phyloP scores from a whole-genome alignment of 257 asterid genomes.

The Solanum lignicaule region DNA sequence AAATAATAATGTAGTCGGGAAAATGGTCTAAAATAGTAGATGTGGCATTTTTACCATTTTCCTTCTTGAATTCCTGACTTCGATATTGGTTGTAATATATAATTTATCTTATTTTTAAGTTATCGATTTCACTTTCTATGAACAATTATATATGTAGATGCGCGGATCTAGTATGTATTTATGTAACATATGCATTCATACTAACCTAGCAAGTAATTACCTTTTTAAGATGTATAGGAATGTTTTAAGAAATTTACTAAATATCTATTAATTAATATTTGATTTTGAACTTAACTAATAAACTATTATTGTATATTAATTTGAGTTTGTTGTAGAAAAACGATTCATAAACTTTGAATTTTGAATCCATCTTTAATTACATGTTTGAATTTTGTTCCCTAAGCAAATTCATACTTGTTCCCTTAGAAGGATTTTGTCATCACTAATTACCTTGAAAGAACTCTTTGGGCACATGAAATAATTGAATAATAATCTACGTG shows the following conservation, averaged over 20 bases:
- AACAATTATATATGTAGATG: background rate
- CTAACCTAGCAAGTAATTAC: background rate
- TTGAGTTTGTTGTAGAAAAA: background rate
- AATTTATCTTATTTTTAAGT: background rate
- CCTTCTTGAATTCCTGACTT: background rate
- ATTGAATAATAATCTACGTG: background rate
- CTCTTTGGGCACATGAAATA: background rate
- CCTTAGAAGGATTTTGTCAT: background rate
- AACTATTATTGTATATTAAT: background rate
- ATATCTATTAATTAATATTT: background rate
- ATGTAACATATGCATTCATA: background rate
- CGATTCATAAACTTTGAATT: background rate
- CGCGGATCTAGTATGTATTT: background rate
- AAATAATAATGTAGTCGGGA: background rate
- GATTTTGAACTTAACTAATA: background rate
- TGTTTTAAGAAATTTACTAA: background rate
- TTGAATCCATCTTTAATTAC: background rate
- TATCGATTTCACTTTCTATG: background rate
- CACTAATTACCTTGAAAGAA: background rate
- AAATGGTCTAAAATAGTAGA: background rate
- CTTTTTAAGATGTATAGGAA: background rate
- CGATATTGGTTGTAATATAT: background rate
- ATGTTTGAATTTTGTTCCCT: background rate
- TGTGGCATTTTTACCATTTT: background rate
- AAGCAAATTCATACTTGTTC: background rate